Conservation (phyloP, 176 grass and related monocot species). For the Tillandsia fasciculata region DNA sequence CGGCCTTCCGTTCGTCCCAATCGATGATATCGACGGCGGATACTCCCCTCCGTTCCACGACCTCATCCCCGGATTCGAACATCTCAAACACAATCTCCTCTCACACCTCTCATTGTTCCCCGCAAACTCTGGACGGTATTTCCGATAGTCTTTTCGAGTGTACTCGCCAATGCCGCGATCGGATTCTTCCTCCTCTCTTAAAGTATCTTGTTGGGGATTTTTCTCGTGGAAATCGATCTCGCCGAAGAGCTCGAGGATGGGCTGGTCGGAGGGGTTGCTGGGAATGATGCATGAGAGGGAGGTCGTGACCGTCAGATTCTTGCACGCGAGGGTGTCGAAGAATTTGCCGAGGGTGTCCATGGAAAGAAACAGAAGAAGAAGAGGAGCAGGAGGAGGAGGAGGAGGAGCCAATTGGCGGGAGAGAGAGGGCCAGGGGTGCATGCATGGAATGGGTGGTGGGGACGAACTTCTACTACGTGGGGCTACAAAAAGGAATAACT, state of each 20-base stretch:
- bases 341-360: slow-evolving; percentile 15
- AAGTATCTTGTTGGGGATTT: not conserved
- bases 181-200: not conserved
- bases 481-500: no score
- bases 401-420: no score
- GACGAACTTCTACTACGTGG: no score
- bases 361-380: no score
- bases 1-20: slow-evolving; percentile 29
- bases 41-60: not conserved
- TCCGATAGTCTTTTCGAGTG: not conserved
- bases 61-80: slow-evolving; percentile 8
- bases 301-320: slow-evolving; percentile 6
- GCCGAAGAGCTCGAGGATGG: slow-evolving; percentile 30
- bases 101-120: not conserved
- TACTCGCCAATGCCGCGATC: not conserved
- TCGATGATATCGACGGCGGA: slow-evolving; percentile 29
- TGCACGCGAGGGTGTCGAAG: slow-evolving; percentile 5
- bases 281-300: slow-evolving; percentile 14
- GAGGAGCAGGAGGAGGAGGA: no score
- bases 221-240: slow-evolving; percentile 24
- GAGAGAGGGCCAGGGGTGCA: no score
- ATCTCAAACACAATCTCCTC: slow-evolving; percentile 10
- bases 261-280: not conserved
- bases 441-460: no score
- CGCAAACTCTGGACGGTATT: not conserved